Conservation (phyloP, 78 protist genomes). For the Dictyostelium firmibasis region DNA sequence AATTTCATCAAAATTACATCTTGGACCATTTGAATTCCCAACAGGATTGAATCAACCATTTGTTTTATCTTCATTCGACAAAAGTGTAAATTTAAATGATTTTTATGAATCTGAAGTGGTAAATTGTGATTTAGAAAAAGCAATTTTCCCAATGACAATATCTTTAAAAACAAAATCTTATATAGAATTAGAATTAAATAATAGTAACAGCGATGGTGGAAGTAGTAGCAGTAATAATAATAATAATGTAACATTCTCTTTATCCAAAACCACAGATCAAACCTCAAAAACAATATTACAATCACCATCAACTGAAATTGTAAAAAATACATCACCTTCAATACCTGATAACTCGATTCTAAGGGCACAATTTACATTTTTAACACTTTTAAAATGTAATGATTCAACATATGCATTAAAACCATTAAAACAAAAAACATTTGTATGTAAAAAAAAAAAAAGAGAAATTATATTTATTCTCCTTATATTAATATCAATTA, state of each 20-base stretch:
- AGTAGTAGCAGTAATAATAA: not conserved
- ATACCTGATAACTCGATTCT: not conserved
- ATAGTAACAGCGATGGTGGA: not conserved
- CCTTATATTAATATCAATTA: not conserved
- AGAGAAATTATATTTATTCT: not conserved
- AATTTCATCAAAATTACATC: slow-evolving; percentile 9
- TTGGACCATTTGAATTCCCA: slow-evolving; percentile 52
- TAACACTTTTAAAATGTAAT: slow-evolving; percentile 44
- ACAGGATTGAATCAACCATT: slow-evolving; percentile 50
- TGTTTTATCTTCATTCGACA: slow-evolving; percentile 8
- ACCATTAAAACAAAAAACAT: slow-evolving; percentile 65
- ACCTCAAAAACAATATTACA: not conserved
- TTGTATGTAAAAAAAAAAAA: not conserved
- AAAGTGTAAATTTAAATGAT: slow-evolving; percentile 2
- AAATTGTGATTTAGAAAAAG: slow-evolving; percentile 28
- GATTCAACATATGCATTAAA: slow-evolving; percentile 57
- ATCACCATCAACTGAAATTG: not conserved
- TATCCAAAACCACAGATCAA: not conserved
- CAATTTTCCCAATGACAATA: slow-evolving; percentile 36
- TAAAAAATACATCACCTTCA: not conserved
- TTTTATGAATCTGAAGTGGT: not conserved
- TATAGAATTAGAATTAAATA: not conserved
- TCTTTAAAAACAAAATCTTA: slow-evolving; percentile 28
- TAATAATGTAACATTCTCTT: too few species aligned
- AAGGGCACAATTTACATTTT: slow-evolving; percentile 26